Base-by-base conservation (phyloP, 2,329 filamentous ascomycete species). In the Phialophora tarda region DNA sequence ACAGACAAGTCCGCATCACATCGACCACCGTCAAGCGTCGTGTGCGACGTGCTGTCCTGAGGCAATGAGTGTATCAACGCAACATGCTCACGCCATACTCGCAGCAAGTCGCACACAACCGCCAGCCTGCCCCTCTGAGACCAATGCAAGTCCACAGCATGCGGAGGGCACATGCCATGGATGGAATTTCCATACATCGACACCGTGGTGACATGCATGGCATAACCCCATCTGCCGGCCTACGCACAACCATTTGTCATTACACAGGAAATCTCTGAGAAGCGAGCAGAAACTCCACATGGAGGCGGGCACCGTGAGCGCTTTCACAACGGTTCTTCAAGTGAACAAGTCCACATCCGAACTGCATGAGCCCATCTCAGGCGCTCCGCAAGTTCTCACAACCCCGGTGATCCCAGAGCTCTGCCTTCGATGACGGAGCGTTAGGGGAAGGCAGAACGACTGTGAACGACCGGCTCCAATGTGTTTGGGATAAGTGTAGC, bases 181-280 rank as follows among this genome's bases (percentile, higher is more conserved):
- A 67, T 59, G 30, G 21, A 62, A 63, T 62, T 67, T 62, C 65
- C 65, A 54, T 53, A 59, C 47, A 55, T 55, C 62, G 17, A 57
- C 64, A 59, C 64, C 5, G 10, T 8, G 44, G 51, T 55, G 64
- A 17, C 26, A 64, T 53, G 38, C 38, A 64, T 59, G 65, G 65
- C 65, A 67, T 21, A 64, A 62, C 65, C 65, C 59, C 59, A 55
- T 67, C 65, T 67, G 62, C 65, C 62, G 44, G 62, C 51, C 62
- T 24, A 51, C 50, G 23, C 32, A 24, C 62, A 59, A 62, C 65
- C 61, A 21, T 64, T 48, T 64, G 41, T 34, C 56, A 41, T 6
- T n/a, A 64, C 38, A 44, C 58, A 8, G 41, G 41, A 23, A 64
- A 24, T 48, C 30, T 38, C 17, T 58, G 58, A 59, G 56, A 56